Base-by-base conservation (phyloP, 345 rosid species). In the Dipteronia dyeriana region DNA sequence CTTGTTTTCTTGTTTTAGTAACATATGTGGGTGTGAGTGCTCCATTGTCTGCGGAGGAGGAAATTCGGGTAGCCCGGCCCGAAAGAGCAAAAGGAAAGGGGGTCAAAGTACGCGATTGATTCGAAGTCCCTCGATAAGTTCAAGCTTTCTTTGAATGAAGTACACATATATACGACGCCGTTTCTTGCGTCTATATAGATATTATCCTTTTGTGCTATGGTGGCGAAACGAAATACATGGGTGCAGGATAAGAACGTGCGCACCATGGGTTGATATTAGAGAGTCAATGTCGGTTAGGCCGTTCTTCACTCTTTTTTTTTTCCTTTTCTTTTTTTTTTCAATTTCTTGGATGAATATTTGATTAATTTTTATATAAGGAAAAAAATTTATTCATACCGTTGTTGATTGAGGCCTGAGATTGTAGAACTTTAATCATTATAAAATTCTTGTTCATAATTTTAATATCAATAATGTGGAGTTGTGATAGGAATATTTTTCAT, bases 1-100 rank as follows among this genome's bases (percentile, higher is more conserved):
- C 0, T 70, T 83, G 71, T 92, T 92, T 70, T 88, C 97, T 14
- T 94, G 98, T 71, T 89, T 94, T 20, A 79, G 97, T 56, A 87
- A 83, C 25, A 64, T 91, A 0, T 94, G 96, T 23, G 98, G 98
- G 9, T 78, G 87, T 2, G 87, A 95, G 51, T 89, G 91, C 75
- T 86, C 97, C 41, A 88, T 92, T 38, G 89, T 86, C 0, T 91
- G 96, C 61, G 98, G 95, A n/a, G 63, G 63, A 7, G 63, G 63
- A 6, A 7, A 7, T 63, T 73, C 86, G n/a, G 76, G 79, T 2
- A 74, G 25, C 20, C 8, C 67, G 45, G 1, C 23, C 19, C 47
- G 34, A 11, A 74, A n/a, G 61, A 25, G n/a, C 31, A 63, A 29
- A n/a, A 62, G 74, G 79, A 87, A 64, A 75, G 54, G 25, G 22